Evolutionary conservation across 2,329 filamentous ascomycete species (phyloP).

Genomic region (Colletotrichum spaethianum): DNA sequence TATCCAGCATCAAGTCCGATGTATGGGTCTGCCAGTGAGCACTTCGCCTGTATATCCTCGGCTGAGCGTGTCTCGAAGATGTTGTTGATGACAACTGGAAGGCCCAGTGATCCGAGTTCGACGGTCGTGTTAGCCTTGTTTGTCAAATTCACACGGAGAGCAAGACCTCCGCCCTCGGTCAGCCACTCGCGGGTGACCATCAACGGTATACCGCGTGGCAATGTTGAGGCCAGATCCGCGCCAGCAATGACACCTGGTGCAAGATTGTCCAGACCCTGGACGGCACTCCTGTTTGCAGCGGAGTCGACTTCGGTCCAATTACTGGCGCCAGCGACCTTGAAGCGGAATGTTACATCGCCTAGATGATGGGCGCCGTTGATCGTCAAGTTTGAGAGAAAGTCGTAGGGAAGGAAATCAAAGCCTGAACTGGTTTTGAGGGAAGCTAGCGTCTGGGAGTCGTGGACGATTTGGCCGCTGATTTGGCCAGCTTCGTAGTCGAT

Average conservation of each 20-base stretch:
- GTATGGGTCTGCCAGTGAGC: conserved; percentile 71
- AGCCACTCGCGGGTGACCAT: conserved; percentile 68
- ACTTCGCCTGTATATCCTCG: conserved; percentile 63
- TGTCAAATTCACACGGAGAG: conserved; percentile 64
- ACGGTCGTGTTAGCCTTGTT: conserved; percentile 58
- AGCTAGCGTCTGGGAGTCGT: conserved; percentile 60
- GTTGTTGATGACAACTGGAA: conserved; percentile 74
- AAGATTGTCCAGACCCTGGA: conserved; percentile 48
- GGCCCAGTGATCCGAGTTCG: conserved; percentile 70
- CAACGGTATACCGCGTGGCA: conserved; percentile 55
- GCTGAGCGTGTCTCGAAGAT: conserved; percentile 69
- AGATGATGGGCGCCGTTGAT: conserved; percentile 69
- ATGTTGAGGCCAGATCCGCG: conserved; percentile 57
- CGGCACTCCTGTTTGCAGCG: conserved; percentile 55
- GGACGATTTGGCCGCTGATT: conserved; percentile 30
- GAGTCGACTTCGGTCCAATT: conserved; percentile 65
- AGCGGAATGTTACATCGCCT: conserved; percentile 70
- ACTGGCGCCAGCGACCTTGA: conserved; percentile 56
- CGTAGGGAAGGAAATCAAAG: conserved; percentile 71
- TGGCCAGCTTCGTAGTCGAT: conserved; percentile 18
- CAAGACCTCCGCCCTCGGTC: conserved; percentile 62
- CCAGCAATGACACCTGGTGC: conserved; percentile 50
- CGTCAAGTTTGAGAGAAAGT: conserved; percentile 62
- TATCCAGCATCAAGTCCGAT: conserved; percentile 73
- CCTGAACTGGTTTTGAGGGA: conserved; percentile 57